Evolutionary conservation across 805 yeast species (phyloP), one percentile per base, ranked within the genome.

Genomic region (Candida chilensis): DNA sequence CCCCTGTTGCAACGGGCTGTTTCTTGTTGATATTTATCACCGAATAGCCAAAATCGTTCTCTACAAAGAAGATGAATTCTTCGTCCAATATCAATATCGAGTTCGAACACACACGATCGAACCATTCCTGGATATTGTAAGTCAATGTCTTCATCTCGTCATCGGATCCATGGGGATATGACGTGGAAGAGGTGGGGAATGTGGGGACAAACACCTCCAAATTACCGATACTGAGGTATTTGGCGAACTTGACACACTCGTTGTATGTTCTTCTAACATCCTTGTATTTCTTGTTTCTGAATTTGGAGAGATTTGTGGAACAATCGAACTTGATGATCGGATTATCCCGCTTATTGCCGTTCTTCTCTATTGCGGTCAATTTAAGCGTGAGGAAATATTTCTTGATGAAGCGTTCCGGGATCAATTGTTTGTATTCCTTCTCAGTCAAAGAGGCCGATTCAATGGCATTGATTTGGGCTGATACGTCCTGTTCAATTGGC

Each of bases 131-230:
- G 57, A 88, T 67, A 28, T 71, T 69, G 11, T 42, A 41, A 28
- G 66, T 56, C 24, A 85, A 61, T 32, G 74, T 72, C 31, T 61
- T 60, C 29, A 65, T 67, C 45, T 85, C 94, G 38, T 90, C 96
- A 17, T 81, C 81, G 27, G 88, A 83, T 31, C 83, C 83, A n/a
- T 75, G 61, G 16, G 95, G 94, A 46, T 77, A 88, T 13, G 87
- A 69, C 1, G 95, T 81, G 5, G 63, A 67, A 1, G 92, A 63
- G 14, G 64, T 59, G 0, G 97, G 96, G 25, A 92, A 61, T 5
- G 94, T 77, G 0, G 97, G 96, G 4, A 92, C 87, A 55, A 90
- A 87, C 33, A 92, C 88, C 51, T 92, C 97, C 19, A 90, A 78
- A 45, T 87, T 81, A 22, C 94, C 83, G 14, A 78, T 76, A 33